Conservation (phyloP, 805 yeast genomes). For the Starmera amethionina region DNA sequence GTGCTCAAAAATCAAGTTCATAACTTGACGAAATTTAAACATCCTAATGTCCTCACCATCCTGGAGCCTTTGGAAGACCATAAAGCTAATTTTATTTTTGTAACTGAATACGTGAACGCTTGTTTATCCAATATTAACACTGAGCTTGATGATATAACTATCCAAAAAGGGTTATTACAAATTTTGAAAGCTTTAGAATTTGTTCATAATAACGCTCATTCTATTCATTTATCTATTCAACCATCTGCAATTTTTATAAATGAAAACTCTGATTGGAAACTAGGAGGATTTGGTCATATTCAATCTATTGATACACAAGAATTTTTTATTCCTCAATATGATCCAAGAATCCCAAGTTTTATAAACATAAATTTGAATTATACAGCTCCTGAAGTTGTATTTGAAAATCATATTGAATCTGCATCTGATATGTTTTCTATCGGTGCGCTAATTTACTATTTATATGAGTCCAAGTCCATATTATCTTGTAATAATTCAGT, state of each 20-base stretch:
- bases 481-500: slow-evolving; percentile 42
- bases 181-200: slow-evolving; percentile 71
- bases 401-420: slow-evolving; percentile 52
- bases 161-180: slow-evolving; percentile 78
- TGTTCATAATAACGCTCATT: slow-evolving; percentile 65
- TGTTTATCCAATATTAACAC: slow-evolving; percentile 35
- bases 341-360: slow-evolving; percentile 66
- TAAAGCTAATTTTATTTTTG: slow-evolving; percentile 67
- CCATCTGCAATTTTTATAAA: slow-evolving; percentile 74
- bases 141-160: slow-evolving; percentile 59
- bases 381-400: slow-evolving; percentile 75
- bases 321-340: slow-evolving; percentile 59
- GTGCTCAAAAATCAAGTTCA: slow-evolving; percentile 58
- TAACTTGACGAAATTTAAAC: slow-evolving; percentile 72
- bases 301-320: slow-evolving; percentile 44
- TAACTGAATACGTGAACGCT: slow-evolving; percentile 66
- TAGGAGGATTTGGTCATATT: slow-evolving; percentile 62
- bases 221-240: slow-evolving; percentile 67
- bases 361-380: slow-evolving; percentile 63
- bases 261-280: slow-evolving; percentile 88
- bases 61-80: slow-evolving; percentile 89
- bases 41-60: slow-evolving; percentile 77
- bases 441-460: slow-evolving; percentile 64
- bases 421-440: slow-evolving; percentile 79
- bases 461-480: slow-evolving; percentile 49